phyloP scores from a whole-genome alignment of 106 monocot species.

The Platanthera zijinensis region DNA sequence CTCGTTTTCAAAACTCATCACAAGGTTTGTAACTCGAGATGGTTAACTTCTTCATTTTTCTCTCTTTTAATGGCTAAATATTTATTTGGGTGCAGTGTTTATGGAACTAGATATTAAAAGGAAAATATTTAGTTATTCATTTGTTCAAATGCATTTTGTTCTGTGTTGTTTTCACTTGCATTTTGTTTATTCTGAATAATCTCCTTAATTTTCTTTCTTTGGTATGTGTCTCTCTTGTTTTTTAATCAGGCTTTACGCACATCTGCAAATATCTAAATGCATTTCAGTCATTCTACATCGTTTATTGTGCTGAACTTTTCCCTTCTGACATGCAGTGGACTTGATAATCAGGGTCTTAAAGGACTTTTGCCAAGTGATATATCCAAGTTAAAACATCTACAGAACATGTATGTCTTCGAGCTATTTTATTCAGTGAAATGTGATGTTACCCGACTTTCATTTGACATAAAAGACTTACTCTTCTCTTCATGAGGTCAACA shows the following conservation, averaged over 20 bases:
- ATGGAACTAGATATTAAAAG: not conserved
- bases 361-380: slow-evolving; percentile 75
- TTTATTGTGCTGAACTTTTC: not conserved
- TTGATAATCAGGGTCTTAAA: slow-evolving; percentile 85
- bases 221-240: not conserved
- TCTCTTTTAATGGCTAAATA: not conserved
- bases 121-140: not conserved
- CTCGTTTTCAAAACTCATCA: not conserved
- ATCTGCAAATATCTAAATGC: not conserved
- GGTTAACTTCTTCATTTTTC: not conserved
- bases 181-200: not conserved
- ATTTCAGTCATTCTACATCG: not conserved
- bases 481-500: not conserved
- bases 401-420: slow-evolving; percentile 43
- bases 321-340: slow-evolving; percentile 57
- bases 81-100: not conserved
- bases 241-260: not conserved
- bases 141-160: not conserved
- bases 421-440: slow-evolving; percentile 4
- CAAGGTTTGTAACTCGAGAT: not conserved
- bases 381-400: slow-evolving; percentile 45
- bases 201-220: not conserved
- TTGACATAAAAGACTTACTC: not conserved
- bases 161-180: not conserved
- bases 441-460: not conserved